Evolutionary conservation across 148 eudicot species (phyloP).

Genomic region (Hydrangea macrophylla): DNA sequence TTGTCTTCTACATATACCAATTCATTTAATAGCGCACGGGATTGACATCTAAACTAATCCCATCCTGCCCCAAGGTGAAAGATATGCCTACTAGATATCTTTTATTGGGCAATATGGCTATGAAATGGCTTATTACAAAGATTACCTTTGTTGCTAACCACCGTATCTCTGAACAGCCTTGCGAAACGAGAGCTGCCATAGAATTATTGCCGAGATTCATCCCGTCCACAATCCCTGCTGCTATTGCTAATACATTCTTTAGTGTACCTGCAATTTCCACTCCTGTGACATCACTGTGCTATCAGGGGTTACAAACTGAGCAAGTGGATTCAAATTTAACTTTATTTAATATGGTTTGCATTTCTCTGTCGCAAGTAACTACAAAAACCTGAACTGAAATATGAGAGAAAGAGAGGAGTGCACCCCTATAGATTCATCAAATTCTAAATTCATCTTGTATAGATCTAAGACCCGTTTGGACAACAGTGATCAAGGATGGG

Average conservation of each 20-base stretch:
- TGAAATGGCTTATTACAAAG: background rate
- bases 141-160: conserved; percentile 94
- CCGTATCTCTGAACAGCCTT: conserved; percentile 95
- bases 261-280: conserved; percentile 98
- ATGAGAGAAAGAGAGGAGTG: background rate
- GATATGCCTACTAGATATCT: background rate
- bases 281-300: conserved; percentile 95
- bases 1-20: background rate
- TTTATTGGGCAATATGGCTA: background rate
- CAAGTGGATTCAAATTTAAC: background rate
- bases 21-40: background rate
- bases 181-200: conserved; percentile 98
- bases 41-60: background rate
- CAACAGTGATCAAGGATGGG: too few species aligned
- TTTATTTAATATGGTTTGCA: background rate
- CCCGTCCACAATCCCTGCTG: conserved; percentile 96
- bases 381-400: too few species aligned
- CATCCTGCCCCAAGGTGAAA: background rate
- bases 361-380: too few species aligned
- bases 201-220: conserved; percentile 92
- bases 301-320: conserved; percentile 56
- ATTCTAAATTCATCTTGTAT: background rate
- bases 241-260: conserved; percentile 91
- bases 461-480: too few species aligned
- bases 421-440: background rate